Base-by-base conservation (phyloP, 306 rosid species). In the Acacia acuminata region DNA sequence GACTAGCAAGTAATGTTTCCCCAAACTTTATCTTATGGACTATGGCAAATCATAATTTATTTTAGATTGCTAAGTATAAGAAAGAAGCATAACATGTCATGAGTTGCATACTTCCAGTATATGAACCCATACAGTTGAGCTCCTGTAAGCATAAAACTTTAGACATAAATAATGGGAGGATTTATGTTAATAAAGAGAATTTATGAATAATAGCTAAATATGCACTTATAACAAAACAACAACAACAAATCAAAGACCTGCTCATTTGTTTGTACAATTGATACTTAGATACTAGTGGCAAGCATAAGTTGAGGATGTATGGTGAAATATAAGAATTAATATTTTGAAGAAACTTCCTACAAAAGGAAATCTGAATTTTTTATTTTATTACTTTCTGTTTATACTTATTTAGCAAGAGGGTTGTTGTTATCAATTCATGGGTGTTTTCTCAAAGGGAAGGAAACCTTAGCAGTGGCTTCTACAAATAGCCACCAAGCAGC, bases 101-200 rank as follows among this genome's bases (percentile, higher is more conserved):
- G 6, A 36, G 69, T 58, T 74, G 77, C 44, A 44, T 65, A 24
- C 77, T 78, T 83, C 76, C 24, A 63, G 20, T 48, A 22, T 61
- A 47, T 50, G 75, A 76, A 75, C 48, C 70, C 76, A 80, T 34
- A 9, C 58, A 16, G 13, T 12, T 14, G 45, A 60, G 42, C 22
- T n/a, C 25, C 22, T n/a, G 15, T 67, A 40, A 74, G 56, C 70
- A 73, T 48, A 68, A 24, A 44, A 14, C 79, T 80, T 64, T 2
- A 43, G 16, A n/a, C 48, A 76, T 22, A 24, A n/a, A 56, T 13
- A 64, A 71, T 32, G 38, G 32, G 77, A 71, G 14, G 10, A 71
- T 1, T 64, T 30, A 30, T 7, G 20, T 30, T 30, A 64, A 64
- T 32, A 16, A 5, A 4, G 56, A 55, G 61, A 64, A 64, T 45